Conservation (phyloP, 2,329 filamentous ascomycete genomes). For the Teratosphaeria gauchensis region DNA sequence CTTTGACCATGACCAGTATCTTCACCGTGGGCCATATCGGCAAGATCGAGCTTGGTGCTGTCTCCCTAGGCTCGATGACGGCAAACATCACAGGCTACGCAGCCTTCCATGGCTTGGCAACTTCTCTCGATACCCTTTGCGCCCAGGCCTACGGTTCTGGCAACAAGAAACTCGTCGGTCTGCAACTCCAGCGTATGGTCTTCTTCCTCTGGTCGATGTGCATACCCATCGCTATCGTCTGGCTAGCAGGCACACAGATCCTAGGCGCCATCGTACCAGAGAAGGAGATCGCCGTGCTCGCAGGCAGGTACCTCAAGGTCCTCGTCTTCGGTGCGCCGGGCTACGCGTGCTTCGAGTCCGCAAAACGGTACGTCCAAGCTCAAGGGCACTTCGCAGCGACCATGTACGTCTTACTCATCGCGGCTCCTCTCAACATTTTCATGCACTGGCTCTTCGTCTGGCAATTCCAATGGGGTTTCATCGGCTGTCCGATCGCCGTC, state of each 20-base stretch:
- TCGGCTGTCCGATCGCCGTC: constrained; percentile 72
- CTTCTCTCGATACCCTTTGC: constrained; percentile 83
- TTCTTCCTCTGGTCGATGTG: constrained; percentile 64
- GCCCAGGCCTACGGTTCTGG: constrained; percentile 90
- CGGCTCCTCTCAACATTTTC: constrained; percentile 68
- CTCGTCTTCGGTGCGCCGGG: constrained; percentile 63
- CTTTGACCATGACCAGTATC: constrained; percentile 36
- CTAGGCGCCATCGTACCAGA: constrained; percentile 60
- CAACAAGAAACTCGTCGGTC: constrained; percentile 74
- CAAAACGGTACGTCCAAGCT: constrained; percentile 80
- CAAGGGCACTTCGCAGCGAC: constrained; percentile 78
- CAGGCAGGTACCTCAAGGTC: constrained; percentile 63
- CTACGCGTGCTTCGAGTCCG: constrained; percentile 65
- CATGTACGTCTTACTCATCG: constrained; percentile 73
- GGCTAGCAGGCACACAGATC: constrained; percentile 58
- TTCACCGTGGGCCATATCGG: constrained; percentile 43
- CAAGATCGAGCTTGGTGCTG: constrained; percentile 39
- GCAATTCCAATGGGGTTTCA: constrained; percentile 56
- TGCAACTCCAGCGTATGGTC: constrained; percentile 74
- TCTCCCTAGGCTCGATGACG: constrained; percentile 40
- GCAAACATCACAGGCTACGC: constrained; percentile 41
- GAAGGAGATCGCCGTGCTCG: constrained; percentile 57
- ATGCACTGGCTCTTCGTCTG: constrained; percentile 78
- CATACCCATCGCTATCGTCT: constrained; percentile 62
- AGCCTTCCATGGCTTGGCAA: constrained; percentile 59